phyloP scores from a whole-genome alignment of 2,329 filamentous ascomycete genomes.

The Ophiostoma triangulosporum region DNA sequence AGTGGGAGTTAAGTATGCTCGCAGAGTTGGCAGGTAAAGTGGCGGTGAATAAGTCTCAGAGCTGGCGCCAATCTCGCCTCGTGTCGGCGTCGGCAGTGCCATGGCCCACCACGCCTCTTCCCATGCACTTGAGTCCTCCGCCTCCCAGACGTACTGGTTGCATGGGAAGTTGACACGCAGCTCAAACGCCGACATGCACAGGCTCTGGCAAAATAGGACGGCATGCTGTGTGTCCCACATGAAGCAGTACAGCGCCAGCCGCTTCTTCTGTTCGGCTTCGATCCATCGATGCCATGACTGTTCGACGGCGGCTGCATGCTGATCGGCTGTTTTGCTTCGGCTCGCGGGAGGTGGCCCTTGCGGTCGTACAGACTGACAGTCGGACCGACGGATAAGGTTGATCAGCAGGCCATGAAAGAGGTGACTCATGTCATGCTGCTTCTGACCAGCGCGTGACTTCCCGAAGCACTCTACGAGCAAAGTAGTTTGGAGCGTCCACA shows the following conservation, averaged over 20 bases:
- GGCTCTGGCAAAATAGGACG: constrained; percentile 14
- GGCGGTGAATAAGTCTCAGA: background rate
- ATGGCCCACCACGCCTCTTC: constrained; percentile 1
- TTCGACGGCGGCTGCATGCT: background rate
- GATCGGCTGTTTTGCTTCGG: background rate
- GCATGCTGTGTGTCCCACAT: constrained; percentile 15
- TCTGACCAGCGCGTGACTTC: constrained; percentile 14
- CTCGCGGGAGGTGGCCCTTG: background rate
- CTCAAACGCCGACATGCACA: constrained; percentile 15
- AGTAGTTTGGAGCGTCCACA: constrained; percentile 13
- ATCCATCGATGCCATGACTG: constrained; percentile 8
- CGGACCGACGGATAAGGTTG: constrained; percentile 13
- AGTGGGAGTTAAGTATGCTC: background rate
- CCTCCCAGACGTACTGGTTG: constrained; percentile 12
- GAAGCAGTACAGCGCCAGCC: constrained; percentile 12
- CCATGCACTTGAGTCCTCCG: constrained; percentile 1
- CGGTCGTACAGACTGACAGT: constrained; percentile 11
- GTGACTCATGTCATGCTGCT: constrained; percentile 15
- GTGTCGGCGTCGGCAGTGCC: background rate
- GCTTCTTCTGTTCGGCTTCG: constrained; percentile 11
- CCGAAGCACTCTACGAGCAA: constrained; percentile 13
- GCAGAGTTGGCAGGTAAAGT: constrained; percentile 2
- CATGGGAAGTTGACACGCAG: constrained; percentile 11
- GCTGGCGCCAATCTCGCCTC: background rate
- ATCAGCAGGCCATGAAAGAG: constrained; percentile 14